Conservation (phyloP, 164 flowering plant species). For the Nelumbo lutea region DNA sequence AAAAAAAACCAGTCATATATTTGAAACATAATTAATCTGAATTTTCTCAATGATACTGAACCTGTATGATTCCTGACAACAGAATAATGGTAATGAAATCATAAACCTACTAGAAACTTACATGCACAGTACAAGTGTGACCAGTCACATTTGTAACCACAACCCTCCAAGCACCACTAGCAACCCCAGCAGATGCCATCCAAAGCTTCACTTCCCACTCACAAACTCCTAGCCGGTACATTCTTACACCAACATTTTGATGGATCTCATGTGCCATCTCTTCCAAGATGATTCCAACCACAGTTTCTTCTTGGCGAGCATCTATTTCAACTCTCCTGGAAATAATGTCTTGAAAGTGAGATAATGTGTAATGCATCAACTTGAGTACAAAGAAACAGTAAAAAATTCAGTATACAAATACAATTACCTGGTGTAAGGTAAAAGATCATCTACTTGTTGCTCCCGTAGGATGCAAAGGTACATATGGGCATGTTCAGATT, state of each 20-base stretch:
- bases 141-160: conserved; percentile 90
- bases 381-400: neutral
- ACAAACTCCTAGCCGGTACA: conserved; percentile 86
- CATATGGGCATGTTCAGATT: conserved; percentile 91
- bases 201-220: conserved; percentile 98
- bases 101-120: conserved; percentile 32
- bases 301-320: conserved; percentile 53
- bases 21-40: neutral
- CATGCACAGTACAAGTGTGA: conserved; percentile 91
- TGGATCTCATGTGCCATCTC: conserved; percentile 75
- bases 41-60: neutral
- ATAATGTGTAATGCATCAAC: conserved; percentile 2
- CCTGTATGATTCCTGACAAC: neutral
- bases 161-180: conserved; percentile 93
- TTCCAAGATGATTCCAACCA: conserved; percentile 54
- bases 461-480: conserved; percentile 81
- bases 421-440: conserved; percentile 70
- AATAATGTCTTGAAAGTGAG: conserved; percentile 15
- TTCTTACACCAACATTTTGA: conserved; percentile 74
- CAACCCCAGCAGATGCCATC: conserved; percentile 64
- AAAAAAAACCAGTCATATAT: neutral
- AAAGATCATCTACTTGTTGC: conserved; percentile 77
- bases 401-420: neutral
- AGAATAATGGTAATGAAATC: neutral
- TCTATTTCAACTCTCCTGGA: conserved; percentile 59